phyloP scores from a whole-genome alignment of 2,329 filamentous ascomycete species.

The Akanthomyces lecanii region DNA sequence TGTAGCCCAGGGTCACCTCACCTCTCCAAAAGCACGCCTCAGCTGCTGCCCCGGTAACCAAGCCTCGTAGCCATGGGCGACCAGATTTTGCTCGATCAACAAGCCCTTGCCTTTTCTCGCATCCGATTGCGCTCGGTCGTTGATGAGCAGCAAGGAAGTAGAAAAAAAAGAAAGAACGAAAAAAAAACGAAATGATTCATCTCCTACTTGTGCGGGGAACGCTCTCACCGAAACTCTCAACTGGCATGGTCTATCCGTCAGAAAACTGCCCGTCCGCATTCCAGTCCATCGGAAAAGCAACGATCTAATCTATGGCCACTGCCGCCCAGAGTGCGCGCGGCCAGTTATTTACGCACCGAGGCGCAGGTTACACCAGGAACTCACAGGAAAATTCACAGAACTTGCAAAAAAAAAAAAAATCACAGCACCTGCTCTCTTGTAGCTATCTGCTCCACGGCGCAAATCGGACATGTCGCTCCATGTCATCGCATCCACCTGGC shows the following conservation, averaged over 20 bases:
- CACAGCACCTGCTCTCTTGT: neutral
- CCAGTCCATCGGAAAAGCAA: neutral
- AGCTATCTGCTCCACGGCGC: neutral
- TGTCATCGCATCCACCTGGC: no score
- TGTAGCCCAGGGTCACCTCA: neutral
- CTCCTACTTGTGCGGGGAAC: neutral
- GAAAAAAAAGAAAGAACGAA: neutral
- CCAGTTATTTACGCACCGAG: no score
- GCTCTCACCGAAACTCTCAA: neutral
- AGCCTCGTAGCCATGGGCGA: conserved; percentile 15
- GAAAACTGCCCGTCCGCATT: conserved; percentile 2
- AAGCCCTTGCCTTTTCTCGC: neutral
- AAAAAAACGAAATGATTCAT: neutral
- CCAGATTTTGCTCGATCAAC: neutral
- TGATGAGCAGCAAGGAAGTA: neutral
- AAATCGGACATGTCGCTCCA: no score
- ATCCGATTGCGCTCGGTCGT: neutral
- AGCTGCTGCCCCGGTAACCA: conserved; percentile 15
- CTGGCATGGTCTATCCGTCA: neutral
- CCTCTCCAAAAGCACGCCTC: neutral
- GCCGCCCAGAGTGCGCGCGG: no score
- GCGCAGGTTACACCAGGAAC: no score
- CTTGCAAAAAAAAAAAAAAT: no score
- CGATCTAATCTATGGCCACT: neutral
- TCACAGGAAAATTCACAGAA: no score